Base-by-base conservation (phyloP, 2,329 filamentous ascomycete species). In the Thielaviopsis populi region DNA sequence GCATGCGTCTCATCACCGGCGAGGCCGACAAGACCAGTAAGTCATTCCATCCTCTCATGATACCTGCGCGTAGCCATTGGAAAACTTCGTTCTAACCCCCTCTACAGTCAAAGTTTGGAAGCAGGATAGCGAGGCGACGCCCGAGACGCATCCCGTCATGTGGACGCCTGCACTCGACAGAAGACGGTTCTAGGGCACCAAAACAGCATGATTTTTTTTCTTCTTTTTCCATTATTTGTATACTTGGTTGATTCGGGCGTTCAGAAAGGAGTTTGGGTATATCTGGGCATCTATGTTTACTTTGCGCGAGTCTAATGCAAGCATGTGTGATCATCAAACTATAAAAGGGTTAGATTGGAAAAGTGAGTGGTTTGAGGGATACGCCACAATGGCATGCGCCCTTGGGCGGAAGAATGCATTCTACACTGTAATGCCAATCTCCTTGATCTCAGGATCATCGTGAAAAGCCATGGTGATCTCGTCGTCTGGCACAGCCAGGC, bases 1-100 rank as follows among this genome's bases (percentile, higher is more conserved):
- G 94, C 0, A 72, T 96, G 70, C 83, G 94, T 69, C 78, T 99
- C 69, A 95, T 99, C 68, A 91, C 88, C 22, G 95, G 95, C 56
- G 94, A 99, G 75, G 89, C 91, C 5, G 94, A 99, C 73, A 99
- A 99, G 80, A 96, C 91, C 0, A 96, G 80, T 83, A 72, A 74
- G 80, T 75, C 62, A 15, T 15, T 59, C n/a, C 3, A n/a, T 17
- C 19, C 17, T 10, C 6, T 27, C 8, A 48, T 41, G 10, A 4
- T 10, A 17, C 33, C 1, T 37, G 33, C 6, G 6, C 1, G 56
- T 17, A 43, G 13, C 10, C 10, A 50, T 11, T 17, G 17, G 24
- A 50, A 24, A 41, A 61, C 67, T 40, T 69, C 73, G 70, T 5
- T 66, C 61, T 4, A 62, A 7, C 53, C n/a, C 19, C 3, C 6